Evolutionary conservation across 768 basidiomycete genomes (phyloP).

Genomic region (Rhodocollybia butyracea): DNA sequence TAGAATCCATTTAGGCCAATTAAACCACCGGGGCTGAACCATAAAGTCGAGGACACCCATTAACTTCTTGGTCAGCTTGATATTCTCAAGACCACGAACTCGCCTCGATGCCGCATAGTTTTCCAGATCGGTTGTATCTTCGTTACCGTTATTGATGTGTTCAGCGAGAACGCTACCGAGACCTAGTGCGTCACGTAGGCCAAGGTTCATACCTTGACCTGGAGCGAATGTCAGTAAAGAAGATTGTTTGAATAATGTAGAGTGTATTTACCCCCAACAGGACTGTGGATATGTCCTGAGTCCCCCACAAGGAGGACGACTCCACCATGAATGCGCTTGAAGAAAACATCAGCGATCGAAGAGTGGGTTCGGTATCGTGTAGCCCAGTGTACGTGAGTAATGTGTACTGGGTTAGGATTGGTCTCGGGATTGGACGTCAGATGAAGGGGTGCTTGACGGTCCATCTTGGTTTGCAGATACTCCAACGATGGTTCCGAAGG

Average conservation of each 20-base stretch:
- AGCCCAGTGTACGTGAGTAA: slow-evolving; percentile 31
- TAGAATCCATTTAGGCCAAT: not conserved
- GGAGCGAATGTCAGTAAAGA: not conserved
- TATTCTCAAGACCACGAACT: slow-evolving; percentile 1
- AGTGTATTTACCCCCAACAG: slow-evolving; percentile 4
- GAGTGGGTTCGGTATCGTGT: slow-evolving; percentile 36
- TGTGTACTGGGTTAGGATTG: slow-evolving; percentile 20
- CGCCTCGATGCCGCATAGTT: slow-evolving; percentile 2
- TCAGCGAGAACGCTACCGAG: slow-evolving; percentile 17
- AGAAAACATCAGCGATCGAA: slow-evolving; percentile 31
- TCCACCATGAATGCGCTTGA: slow-evolving; percentile 24
- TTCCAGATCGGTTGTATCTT: not conserved
- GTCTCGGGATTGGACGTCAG: slow-evolving; percentile 23
- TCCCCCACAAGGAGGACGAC: slow-evolving; percentile 21
- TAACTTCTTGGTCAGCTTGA: slow-evolving; percentile 6
- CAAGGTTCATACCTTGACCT: slow-evolving; percentile 27
- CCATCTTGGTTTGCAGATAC: slow-evolving; percentile 34
- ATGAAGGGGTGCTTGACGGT: slow-evolving; percentile 26
- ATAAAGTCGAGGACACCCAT: not conserved
- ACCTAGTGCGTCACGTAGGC: slow-evolving; percentile 20
- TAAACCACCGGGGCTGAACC: not conserved
- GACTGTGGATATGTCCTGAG: slow-evolving; percentile 24
- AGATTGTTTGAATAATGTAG: not conserved
- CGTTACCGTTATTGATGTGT: slow-evolving; percentile 9
- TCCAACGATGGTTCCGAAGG: slow-evolving; percentile 30